Evolutionary conservation across 2,329 filamentous ascomycete genomes (phyloP), one percentile per base, ranked within the genome.

Genomic region (Aspergillus sp.): DNA sequence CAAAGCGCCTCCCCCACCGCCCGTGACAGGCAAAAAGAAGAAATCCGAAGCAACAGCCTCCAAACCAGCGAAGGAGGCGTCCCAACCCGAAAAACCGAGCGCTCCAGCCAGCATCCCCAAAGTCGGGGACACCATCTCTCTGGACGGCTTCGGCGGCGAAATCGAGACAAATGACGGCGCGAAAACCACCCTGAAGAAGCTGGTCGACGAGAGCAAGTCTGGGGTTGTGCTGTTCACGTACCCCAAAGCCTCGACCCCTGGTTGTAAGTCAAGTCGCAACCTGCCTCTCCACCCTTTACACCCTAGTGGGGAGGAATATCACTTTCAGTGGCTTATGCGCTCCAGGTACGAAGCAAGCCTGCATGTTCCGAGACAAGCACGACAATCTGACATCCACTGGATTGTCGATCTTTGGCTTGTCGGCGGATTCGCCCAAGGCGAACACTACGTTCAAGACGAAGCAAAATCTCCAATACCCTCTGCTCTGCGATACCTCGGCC

Each of bases 211-310:
- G 67, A 96, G 91, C 81, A 86, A 89, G 75, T 80, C 83, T 32
- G 94, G 93, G 21, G 88, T 97, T 41, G 90, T 96, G 31, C 77
- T 97, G 25, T 97, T 99, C 73, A 97, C 92, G 29, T 97, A 97
- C 69, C 94, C 94, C 54, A 95, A 89, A 76, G 94, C 94, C 11
- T 94, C 88, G 23, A 99, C 94, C 19, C 90, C 91, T 34, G 93
- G 93, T 58, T 97, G 93, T 96, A 85, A 83, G 90, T 72, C 7
- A 13, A 16, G 45, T 36, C 21, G 16, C 29, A 47, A 34, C 25
- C 25, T n/a, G n/a, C n/a, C n/a, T n/a, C n/a, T n/a, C 7, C n/a
- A 41, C 5, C 7, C 19, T n/a, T 40, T 25, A 2, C 17, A n/a
- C 13, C 25, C 10, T 13, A 17, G 14, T 5, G 31, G 41, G 38